Conservation (phyloP, 2,329 filamentous ascomycete species). For the Stemphylium lycopersici region DNA sequence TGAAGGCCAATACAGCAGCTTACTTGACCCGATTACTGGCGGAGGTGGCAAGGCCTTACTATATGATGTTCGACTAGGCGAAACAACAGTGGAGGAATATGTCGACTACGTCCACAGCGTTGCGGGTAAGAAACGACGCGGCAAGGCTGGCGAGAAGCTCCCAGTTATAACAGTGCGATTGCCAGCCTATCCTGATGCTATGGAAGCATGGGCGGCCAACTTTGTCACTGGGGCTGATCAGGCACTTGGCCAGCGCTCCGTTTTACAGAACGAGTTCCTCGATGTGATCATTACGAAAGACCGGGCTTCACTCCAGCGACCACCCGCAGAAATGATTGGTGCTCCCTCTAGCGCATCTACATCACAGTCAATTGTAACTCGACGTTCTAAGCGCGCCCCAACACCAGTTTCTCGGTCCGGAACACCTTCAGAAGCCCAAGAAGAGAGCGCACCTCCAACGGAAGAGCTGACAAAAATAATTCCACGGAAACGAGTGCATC, state of each 20-base stretch:
- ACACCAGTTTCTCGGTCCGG: slow-evolving; percentile 24
- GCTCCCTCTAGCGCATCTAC: slow-evolving; percentile 26
- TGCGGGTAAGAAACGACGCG: slow-evolving; percentile 74
- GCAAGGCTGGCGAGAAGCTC: slow-evolving; percentile 67
- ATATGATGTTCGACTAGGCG: slow-evolving; percentile 64
- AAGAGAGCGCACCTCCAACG: slow-evolving; percentile 18
- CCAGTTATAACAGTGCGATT: slow-evolving; percentile 82
- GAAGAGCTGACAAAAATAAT: slow-evolving; percentile 33
- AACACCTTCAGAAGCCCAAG: slow-evolving; percentile 26
- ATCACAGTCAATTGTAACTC: slow-evolving; percentile 14
- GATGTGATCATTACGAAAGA: slow-evolving; percentile 87
- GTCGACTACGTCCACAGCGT: slow-evolving; percentile 76
- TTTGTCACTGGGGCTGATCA: slow-evolving; percentile 74
- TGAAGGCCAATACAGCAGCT: slow-evolving; percentile 72
- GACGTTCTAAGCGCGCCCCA: slow-evolving; percentile 21
- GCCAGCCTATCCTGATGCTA: slow-evolving; percentile 52
- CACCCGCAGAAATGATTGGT: slow-evolving; percentile 57
- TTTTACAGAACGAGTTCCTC: slow-evolving; percentile 90
- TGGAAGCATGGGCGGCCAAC: slow-evolving; percentile 70
- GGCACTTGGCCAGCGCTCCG: slow-evolving; percentile 77
- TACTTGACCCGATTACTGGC: slow-evolving; percentile 75
- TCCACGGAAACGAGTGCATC: slow-evolving; percentile 41
- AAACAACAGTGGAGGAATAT: slow-evolving; percentile 76
- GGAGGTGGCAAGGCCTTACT: slow-evolving; percentile 83
- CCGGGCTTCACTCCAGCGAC: slow-evolving; percentile 71